phyloP scores from a whole-genome alignment of 768 basidiomycete species.

The Leccinum aurantiacum region DNA sequence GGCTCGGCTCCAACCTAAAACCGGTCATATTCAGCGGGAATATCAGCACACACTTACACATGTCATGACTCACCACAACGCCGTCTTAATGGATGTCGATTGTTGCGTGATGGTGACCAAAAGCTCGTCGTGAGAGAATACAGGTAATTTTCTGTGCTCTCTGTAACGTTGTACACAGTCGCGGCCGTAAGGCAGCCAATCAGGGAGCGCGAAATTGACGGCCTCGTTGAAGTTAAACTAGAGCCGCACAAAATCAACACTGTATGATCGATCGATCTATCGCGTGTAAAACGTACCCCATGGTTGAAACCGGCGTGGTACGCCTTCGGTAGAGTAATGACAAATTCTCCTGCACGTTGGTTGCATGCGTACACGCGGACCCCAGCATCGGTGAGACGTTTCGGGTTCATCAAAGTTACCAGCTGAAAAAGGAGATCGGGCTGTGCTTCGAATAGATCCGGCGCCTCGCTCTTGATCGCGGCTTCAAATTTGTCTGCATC shows the following conservation, averaged over 20 bases:
- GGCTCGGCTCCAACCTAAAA: conserved; percentile 75
- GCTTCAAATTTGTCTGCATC: conserved; percentile 96
- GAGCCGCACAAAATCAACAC: conserved; percentile 27
- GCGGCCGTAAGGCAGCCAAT: conserved; percentile 87
- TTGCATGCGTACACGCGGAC: conserved; percentile 94
- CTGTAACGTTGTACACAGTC: conserved; percentile 90
- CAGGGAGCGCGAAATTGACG: conserved; percentile 95
- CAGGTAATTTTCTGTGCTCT: conserved; percentile 88
- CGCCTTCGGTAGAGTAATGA: conserved; percentile 96
- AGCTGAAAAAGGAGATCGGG: conserved; percentile 96
- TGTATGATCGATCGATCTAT: conserved; percentile 25
- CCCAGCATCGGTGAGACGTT: conserved; percentile 79
- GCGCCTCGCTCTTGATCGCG: conserved; percentile 92
- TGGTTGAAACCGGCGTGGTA: conserved; percentile 99
- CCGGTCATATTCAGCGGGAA: conserved; percentile 23
- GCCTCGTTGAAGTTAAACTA: conserved; percentile 99
- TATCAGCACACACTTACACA: conserved; percentile 11
- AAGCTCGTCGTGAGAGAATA: conserved; percentile 97
- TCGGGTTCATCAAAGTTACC: conserved; percentile 96
- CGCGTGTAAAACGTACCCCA: conserved; percentile 63
- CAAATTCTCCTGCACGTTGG: conserved; percentile 96
- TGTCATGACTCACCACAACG: conserved; percentile 70
- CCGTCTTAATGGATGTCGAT: conserved; percentile 88
- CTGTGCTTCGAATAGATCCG: conserved; percentile 97
- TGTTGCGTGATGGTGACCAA: conserved; percentile 97